Conservation (phyloP, 2,329 filamentous ascomycete species). For the Fonsecaea monophora region DNA sequence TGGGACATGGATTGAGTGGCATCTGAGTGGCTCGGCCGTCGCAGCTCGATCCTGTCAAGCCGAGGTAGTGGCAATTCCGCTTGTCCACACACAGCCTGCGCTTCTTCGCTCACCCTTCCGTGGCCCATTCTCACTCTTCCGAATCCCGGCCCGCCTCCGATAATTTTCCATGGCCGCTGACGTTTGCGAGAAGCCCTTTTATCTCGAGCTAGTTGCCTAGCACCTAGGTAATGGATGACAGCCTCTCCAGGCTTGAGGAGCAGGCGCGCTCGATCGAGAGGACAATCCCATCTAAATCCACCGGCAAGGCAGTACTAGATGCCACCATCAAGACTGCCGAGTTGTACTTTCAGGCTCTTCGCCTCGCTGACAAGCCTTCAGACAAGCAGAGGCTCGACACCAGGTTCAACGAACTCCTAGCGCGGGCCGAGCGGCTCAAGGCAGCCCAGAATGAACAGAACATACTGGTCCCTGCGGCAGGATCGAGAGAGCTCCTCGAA, state of each 20-base stretch:
- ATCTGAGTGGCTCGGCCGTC: constrained; percentile 19
- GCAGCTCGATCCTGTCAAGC: constrained; percentile 19
- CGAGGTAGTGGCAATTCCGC: constrained; percentile 28
- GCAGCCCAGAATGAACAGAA: constrained; percentile 16
- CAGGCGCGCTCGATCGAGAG: constrained; percentile 34
- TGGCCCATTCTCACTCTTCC: neutral
- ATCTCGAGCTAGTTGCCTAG: constrained; percentile 9
- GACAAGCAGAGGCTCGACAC: constrained; percentile 72
- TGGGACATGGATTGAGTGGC: constrained; percentile 21
- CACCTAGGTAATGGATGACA: constrained; percentile 23
- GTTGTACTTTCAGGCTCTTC: constrained; percentile 78
- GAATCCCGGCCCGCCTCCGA: constrained; percentile 24
- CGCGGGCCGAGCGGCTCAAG: constrained; percentile 78
- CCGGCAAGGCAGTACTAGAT: constrained; percentile 69
- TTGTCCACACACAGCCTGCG: neutral
- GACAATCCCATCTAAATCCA: constrained; percentile 22
- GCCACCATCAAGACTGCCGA: constrained; percentile 80
- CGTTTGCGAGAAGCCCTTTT: neutral
- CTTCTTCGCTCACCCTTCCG: constrained; percentile 1
- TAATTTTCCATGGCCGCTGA: constrained; percentile 14
- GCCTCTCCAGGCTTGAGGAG: constrained; percentile 30
- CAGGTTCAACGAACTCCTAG: constrained; percentile 74
- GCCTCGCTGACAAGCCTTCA: constrained; percentile 63
- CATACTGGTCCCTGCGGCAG: neutral
- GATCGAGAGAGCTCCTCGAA: constrained; percentile 33